Percentiles rank a stretch among this genome's conserved stretches.
These are phyloP conservation scores for Talaromyces sp. DNA, from an alignment of 2,329 filamentous ascomycete genomes.

Conservation along the genomic window DNA sequence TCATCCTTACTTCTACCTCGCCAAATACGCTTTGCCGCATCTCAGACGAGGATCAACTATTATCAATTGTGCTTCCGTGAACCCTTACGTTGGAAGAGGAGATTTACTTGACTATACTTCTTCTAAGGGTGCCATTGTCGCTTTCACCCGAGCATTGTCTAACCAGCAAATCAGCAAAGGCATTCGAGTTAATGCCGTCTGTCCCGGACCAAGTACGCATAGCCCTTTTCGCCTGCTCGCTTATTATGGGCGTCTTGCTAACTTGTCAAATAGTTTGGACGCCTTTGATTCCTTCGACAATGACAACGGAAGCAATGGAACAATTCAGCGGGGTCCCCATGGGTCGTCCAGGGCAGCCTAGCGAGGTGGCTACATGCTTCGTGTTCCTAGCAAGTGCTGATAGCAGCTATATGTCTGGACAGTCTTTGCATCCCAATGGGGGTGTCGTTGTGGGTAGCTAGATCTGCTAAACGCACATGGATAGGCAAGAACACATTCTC, in stretches of 20 bases:
- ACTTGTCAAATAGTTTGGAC: constrained; percentile 59
- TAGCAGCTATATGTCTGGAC: constrained; percentile 69
- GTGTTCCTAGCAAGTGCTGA: constrained; percentile 75
- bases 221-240: neutral
- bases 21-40: constrained; percentile 72
- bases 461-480: constrained; percentile 15
- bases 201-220: constrained; percentile 61
- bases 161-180: constrained; percentile 70
- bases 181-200: constrained; percentile 72
- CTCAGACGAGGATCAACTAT: constrained; percentile 72
- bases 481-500: neutral
- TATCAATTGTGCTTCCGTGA: constrained; percentile 83
- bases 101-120: constrained; percentile 80
- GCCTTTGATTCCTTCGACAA: constrained; percentile 68
- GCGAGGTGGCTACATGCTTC: constrained; percentile 75
- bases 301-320: constrained; percentile 67
- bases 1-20: constrained; percentile 73
- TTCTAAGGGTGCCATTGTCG: constrained; percentile 68
- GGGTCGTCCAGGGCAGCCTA: constrained; percentile 73
- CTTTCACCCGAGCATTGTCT: constrained; percentile 72
- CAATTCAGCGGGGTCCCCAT: constrained; percentile 68
- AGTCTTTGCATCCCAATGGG: constrained; percentile 64
- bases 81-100: constrained; percentile 74
- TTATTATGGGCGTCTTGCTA: constrained; percentile 13
- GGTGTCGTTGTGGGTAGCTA: constrained; percentile 52